These are phyloP conservation scores for Candida jianshihensis DNA, from an alignment of 805 yeast species.

Conservation along the genomic window DNA sequence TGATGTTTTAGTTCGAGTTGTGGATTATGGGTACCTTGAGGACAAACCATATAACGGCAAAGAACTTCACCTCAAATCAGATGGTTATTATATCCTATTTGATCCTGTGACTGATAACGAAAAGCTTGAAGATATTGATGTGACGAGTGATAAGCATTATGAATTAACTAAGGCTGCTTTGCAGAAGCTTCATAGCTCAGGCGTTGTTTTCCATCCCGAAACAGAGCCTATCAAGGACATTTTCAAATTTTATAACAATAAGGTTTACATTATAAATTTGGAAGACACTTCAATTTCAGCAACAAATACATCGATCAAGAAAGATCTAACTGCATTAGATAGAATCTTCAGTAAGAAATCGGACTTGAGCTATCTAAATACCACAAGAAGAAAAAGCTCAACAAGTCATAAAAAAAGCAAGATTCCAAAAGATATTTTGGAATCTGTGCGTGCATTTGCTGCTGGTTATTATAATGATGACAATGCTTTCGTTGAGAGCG, in stretches of 20 bases:
- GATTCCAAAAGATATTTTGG: background rate
- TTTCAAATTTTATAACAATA: constrained; percentile 13
- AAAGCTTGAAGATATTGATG: constrained; percentile 12
- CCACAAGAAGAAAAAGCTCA: background rate
- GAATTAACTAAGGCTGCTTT: constrained; percentile 11
- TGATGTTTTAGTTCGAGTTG: constrained; percentile 14
- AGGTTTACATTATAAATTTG: constrained; percentile 17
- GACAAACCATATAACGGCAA: constrained; percentile 16
- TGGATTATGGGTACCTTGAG: constrained; percentile 22
- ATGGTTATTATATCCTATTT: constrained; percentile 21
- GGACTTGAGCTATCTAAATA: background rate
- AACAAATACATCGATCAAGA: constrained; percentile 2
- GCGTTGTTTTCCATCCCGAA: constrained; percentile 18
- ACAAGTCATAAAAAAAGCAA: background rate
- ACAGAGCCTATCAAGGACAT: constrained; percentile 10
- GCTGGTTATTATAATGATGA: background rate
- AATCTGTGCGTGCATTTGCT: background rate
- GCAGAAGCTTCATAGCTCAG: constrained; percentile 13
- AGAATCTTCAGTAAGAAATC: constrained; percentile 7
- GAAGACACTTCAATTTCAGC: constrained; percentile 12
- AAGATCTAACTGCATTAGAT: constrained; percentile 13
- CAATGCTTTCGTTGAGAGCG: background rate
- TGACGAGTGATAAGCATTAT: constrained; percentile 7
- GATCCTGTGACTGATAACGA: constrained; percentile 14
- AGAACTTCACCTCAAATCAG: constrained; percentile 18